phyloP scores from a whole-genome alignment of 257 asterid species.

The Osmanthus fragrans region DNA sequence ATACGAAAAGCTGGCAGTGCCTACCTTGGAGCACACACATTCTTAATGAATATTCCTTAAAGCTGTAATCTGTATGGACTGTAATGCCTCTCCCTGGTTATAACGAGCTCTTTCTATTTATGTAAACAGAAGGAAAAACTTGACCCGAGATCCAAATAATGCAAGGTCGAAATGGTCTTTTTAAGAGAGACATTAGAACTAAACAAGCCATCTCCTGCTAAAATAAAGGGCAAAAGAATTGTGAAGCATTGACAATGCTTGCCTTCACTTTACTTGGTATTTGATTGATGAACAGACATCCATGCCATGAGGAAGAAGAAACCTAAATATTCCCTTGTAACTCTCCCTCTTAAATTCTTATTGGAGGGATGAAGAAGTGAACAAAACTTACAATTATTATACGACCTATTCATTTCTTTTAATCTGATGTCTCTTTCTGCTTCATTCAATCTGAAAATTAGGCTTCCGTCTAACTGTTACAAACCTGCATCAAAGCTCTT shows the following conservation, averaged over 20 bases:
- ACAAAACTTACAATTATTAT: background rate
- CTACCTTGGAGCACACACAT: constrained; percentile 38
- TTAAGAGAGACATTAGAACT: no score
- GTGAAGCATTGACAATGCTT: background rate
- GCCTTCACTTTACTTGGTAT: constrained; percentile 10
- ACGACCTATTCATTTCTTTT: background rate
- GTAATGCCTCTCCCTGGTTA: background rate
- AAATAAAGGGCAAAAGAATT: no score
- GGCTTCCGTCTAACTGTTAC: constrained; percentile 26
- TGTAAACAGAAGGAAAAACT: background rate
- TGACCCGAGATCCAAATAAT: background rate
- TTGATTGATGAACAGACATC: constrained; percentile 20
- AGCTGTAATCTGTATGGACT: background rate
- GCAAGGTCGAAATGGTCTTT: background rate
- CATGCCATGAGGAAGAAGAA: constrained; percentile 61
- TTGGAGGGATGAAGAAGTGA: constrained; percentile 10
- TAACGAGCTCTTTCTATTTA: background rate
- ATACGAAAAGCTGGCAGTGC: constrained; percentile 22
- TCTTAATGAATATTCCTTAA: constrained; percentile 26
- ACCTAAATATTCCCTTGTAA: constrained; percentile 62
- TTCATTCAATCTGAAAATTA: constrained; percentile 31
- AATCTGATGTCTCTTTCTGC: constrained; percentile 46
- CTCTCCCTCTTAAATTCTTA: constrained; percentile 41
- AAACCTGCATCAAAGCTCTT: constrained; percentile 26
- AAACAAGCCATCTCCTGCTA: no score